Evolutionary conservation across 2,329 filamentous ascomycete species (phyloP).

Genomic region (Xylaria sp.): DNA sequence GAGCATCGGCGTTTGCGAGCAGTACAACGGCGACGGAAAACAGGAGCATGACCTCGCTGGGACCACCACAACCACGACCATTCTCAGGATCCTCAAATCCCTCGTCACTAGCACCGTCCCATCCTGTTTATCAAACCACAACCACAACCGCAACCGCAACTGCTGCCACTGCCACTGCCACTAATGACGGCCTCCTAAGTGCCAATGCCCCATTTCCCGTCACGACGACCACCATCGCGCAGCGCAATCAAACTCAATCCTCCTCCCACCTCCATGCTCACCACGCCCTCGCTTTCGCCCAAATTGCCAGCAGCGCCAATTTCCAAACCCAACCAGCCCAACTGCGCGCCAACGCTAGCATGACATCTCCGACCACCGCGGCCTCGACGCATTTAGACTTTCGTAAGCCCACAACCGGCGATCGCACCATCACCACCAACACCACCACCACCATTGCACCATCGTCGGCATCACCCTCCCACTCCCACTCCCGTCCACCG

Average conservation of each 20-base stretch:
- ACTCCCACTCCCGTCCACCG: slow-evolving; percentile 44
- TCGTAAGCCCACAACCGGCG: slow-evolving; percentile 49
- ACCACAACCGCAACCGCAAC: slow-evolving; percentile 1
- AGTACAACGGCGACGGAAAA: slow-evolving; percentile 20
- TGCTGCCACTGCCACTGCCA: background rate
- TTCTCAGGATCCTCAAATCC: slow-evolving; percentile 6
- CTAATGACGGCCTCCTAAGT: slow-evolving; percentile 14
- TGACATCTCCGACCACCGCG: slow-evolving; percentile 48
- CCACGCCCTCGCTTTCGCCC: slow-evolving; percentile 18
- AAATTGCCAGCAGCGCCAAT: slow-evolving; percentile 37
- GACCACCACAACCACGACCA: slow-evolving; percentile 40
- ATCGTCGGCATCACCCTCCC: slow-evolving; percentile 39
- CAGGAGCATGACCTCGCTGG: slow-evolving; percentile 40
- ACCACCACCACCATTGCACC: slow-evolving; percentile 15
- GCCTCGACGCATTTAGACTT: slow-evolving; percentile 49
- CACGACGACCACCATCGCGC: slow-evolving; percentile 20
- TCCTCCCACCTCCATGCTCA: slow-evolving; percentile 6
- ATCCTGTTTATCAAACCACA: too few species aligned
- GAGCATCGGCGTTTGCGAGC: slow-evolving; percentile 11
- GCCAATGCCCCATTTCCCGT: slow-evolving; percentile 14
- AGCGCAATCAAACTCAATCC: slow-evolving; percentile 14
- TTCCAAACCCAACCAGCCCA: slow-evolving; percentile 29
- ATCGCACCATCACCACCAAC: slow-evolving; percentile 15
- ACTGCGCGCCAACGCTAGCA: slow-evolving; percentile 36
- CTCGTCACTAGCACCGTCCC: background rate